Evolutionary conservation across 2,329 filamentous ascomycete genomes (phyloP).

Genomic region (Dothiorella sarmentorum): DNA sequence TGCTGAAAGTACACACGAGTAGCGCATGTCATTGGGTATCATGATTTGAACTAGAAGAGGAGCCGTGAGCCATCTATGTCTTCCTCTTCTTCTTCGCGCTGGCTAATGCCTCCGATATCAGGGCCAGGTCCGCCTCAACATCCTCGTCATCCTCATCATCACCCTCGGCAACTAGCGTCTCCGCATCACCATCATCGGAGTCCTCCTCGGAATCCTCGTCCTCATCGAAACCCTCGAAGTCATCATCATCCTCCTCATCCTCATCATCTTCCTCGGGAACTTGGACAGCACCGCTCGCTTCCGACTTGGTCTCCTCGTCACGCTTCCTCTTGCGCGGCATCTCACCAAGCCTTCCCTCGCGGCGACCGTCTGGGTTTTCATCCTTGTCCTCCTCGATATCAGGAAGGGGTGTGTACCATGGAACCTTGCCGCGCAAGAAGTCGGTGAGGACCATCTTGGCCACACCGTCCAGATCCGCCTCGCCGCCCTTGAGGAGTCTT

Average conservation of each 20-base stretch:
- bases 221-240: constrained; percentile 21
- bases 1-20: neutral
- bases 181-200: constrained; percentile 25
- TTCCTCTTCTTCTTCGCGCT: constrained; percentile 30
- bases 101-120: constrained; percentile 33
- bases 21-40: neutral
- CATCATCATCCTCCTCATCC: constrained; percentile 19
- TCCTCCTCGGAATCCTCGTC: constrained; percentile 21
- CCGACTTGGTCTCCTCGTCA: constrained; percentile 35
- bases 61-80: neutral
- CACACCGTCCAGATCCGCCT: constrained; percentile 89
- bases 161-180: constrained; percentile 22
- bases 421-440: constrained; percentile 90
- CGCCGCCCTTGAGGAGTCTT: constrained; percentile 83
- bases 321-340: constrained; percentile 71
- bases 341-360: constrained; percentile 77
- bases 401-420: constrained; percentile 89
- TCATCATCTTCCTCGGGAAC: constrained; percentile 29
- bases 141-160: constrained; percentile 25
- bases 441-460: constrained; percentile 97
- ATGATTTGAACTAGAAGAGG: neutral
- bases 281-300: constrained; percentile 41
- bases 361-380: constrained; percentile 61
- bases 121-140: constrained; percentile 33
- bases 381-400: constrained; percentile 45